These are phyloP conservation scores for Brassica nigra DNA, from an alignment of 345 rosid genomes.

Conservation along the genomic window DNA sequence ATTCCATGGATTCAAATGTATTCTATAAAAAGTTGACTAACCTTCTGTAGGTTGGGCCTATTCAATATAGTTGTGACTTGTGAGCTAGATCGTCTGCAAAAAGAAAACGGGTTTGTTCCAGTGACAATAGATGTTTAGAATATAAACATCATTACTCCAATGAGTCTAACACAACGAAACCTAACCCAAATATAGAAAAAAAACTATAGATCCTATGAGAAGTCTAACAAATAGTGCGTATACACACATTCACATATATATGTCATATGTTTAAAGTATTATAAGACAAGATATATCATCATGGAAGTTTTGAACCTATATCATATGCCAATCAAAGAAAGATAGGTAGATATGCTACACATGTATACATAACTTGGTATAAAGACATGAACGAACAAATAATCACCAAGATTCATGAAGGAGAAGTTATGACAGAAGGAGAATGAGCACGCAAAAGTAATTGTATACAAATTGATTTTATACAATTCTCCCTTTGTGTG, in stretches of 20 bases:
- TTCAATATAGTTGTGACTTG: constrained; percentile 1
- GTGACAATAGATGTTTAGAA: neutral
- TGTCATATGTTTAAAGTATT: neutral
- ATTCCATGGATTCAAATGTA: neutral
- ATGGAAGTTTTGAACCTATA: constrained; percentile 1
- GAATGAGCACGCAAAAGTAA: constrained; percentile 44
- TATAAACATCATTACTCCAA: neutral
- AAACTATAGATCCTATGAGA: constrained; percentile 6
- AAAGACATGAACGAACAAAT: neutral
- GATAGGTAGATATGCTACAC: neutral
- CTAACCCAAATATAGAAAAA: neutral
- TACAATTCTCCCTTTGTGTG: constrained; percentile 40
- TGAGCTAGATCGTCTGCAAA: constrained; percentile 11
- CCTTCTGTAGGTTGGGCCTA: neutral
- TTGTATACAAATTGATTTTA: constrained; percentile 11
- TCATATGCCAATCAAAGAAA: constrained; percentile 1
- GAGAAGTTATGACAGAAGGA: constrained; percentile 37
- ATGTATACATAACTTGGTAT: constrained; percentile 1
- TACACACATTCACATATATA: neutral
- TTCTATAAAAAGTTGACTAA: constrained; percentile 20
- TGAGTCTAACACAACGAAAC: constrained; percentile 11
- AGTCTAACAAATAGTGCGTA: neutral
- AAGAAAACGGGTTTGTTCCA: neutral
- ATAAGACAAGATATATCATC: neutral
- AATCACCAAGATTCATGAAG: constrained; percentile 24